Conservation (phyloP, 208 protist genomes). For the Acanthamoeba healyi region DNA sequence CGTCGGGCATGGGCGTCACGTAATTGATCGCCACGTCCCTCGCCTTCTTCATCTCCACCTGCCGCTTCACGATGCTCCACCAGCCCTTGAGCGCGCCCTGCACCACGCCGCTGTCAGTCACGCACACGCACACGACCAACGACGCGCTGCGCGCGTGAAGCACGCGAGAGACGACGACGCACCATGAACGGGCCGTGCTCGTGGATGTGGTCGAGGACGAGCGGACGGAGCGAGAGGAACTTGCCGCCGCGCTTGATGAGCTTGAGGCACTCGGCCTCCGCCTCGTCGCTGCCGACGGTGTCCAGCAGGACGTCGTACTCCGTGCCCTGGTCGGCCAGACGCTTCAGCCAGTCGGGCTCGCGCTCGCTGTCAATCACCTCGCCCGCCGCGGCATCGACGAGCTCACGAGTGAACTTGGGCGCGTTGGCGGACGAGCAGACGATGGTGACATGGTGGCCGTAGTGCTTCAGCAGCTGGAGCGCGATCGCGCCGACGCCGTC, state of each 20-base stretch:
- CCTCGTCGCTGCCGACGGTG: not conserved
- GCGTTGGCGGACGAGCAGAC: not conserved
- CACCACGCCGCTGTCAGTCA: too few species aligned
- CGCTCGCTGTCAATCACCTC: not conserved
- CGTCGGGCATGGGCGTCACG: not conserved
- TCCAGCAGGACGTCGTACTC: conserved; percentile 33
- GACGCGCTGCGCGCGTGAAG: too few species aligned
- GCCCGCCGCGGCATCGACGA: not conserved
- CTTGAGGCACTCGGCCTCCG: conserved; percentile 1
- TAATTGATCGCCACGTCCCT: not conserved
- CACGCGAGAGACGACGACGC: too few species aligned
- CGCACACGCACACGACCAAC: too few species aligned
- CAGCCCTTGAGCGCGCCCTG: not conserved
- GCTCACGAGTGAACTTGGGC: not conserved
- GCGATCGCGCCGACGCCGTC: not conserved
- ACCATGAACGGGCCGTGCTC: not conserved
- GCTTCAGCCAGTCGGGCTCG: not conserved
- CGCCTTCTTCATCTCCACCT: conserved; percentile 34
- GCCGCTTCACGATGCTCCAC: conserved; percentile 15
- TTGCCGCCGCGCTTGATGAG: not conserved
- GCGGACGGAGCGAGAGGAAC: not conserved
- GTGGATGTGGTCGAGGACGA: not conserved
- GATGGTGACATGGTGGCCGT: conserved; percentile 7
- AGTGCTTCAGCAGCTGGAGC: conserved; percentile 28
- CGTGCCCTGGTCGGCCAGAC: not conserved